Evolutionary conservation across 305 asterid genomes (phyloP), one percentile per base, ranked within the genome.

Genomic region (Coffea humblotiana): DNA sequence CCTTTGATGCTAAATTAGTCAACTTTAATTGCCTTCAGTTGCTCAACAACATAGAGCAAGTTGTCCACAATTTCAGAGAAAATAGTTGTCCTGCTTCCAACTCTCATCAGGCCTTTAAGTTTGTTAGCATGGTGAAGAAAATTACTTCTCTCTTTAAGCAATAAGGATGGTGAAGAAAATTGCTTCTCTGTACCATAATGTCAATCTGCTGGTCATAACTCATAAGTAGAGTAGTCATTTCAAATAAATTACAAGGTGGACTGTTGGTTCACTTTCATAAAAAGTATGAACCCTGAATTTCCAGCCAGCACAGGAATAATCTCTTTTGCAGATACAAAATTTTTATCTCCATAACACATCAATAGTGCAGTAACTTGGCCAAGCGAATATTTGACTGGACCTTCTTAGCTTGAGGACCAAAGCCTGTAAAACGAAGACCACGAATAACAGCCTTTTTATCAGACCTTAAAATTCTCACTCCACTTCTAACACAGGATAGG

Each of bases 401-500:
- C 35, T 73, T 74, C 82, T 77, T 76, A 65, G 87, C 91, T 78
- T 89, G 91, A 60, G 48, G 75, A 67, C 54, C 61, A 76, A 83
- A 85, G 67, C 91, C 87, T 51, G 85, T 79, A 79, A 77, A 71
- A 25, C 77, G 83, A 77, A 93, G 92, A 69, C 97, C 97, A 63
- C 52, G 68, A 82, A 88, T 51, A 83, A 95, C 92, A 75, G 85
- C 91, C 80, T 84, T 87, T 75, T 84, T 81, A 76, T 94, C 96
- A 19, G 97, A 78, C 85, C 80, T 86, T n/a, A 89, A 89, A 80
- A 86, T 78, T 82, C 78, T 87, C 82, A 87, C 27, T 78, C 99
- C 97, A 80, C 79, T 83, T 84, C 78, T 86, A 82, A 90, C 77
- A 85, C 94, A 90, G 49, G 93, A 87, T 76, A 89, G 85, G 86